Percentiles rank a stretch among this genome's conserved stretches.
phyloP scores from a whole-genome alignment of 2,329 filamentous ascomycete genomes.

The Passalora sequoiae region DNA sequence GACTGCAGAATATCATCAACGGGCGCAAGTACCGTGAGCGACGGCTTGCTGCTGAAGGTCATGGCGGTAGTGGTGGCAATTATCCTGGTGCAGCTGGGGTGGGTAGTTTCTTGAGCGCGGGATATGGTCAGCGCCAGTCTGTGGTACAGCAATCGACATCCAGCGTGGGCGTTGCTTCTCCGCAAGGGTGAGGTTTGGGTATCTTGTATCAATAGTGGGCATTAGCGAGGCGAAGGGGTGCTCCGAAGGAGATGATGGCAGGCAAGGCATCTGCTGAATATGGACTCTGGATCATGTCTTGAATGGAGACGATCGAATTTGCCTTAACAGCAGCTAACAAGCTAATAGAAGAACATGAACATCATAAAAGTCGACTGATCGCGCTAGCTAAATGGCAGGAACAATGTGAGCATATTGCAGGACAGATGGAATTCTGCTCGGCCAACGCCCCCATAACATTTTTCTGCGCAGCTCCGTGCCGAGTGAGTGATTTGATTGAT shows the following conservation, averaged over 20 bases:
- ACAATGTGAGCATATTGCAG: too few species aligned
- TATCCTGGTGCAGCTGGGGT: conserved; percentile 32
- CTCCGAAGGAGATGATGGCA: not conserved
- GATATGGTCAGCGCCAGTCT: conserved; percentile 19
- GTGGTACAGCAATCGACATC: conserved; percentile 3
- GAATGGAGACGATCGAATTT: not conserved
- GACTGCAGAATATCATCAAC: conserved; percentile 38
- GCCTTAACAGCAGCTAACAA: not conserved
- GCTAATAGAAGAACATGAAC: not conserved
- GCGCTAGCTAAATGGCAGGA: too few species aligned
- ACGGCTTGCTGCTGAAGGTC: conserved; percentile 33
- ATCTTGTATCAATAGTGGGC: conserved; percentile 2
- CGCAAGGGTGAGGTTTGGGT: not conserved
- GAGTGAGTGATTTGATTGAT: too few species aligned
- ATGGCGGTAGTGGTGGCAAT: conserved; percentile 32
- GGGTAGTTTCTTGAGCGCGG: conserved; percentile 28
- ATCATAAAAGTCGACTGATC: too few species aligned
- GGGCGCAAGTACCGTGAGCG: conserved; percentile 38
- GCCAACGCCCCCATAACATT: not conserved
- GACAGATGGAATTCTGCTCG: too few species aligned
- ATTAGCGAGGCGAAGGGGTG: not conserved
- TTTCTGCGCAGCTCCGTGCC: not conserved
- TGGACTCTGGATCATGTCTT: not conserved
- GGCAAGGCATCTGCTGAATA: too few species aligned
- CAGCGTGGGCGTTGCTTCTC: not conserved